These are phyloP conservation scores for Annulohypoxylon stygium DNA, from an alignment of 495 filamentous ascomycete genomes.

Conservation along the genomic window DNA sequence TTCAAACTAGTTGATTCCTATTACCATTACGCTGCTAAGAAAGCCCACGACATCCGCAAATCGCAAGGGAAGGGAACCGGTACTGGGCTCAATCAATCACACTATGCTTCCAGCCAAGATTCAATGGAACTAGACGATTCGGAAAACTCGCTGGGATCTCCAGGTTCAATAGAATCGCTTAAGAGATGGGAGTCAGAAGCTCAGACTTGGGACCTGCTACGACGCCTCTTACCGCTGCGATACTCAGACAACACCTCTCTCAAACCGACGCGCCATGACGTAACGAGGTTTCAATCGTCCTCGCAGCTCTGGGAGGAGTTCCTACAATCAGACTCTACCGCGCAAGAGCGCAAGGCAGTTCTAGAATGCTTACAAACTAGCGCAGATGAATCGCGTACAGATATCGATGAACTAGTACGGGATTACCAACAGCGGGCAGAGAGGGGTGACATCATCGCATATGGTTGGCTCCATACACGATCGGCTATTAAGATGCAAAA, in stretches of 20 bases:
- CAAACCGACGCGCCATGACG: constrained; percentile 48
- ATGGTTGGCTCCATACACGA: constrained; percentile 93
- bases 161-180: constrained; percentile 53
- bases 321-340: constrained; percentile 59
- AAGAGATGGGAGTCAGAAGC: constrained; percentile 70
- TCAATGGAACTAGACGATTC: constrained; percentile 71
- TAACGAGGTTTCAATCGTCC: constrained; percentile 52
- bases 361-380: constrained; percentile 86
- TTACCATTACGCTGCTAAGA: constrained; percentile 56
- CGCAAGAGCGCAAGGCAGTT: constrained; percentile 78
- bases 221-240: constrained; percentile 67
- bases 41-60: constrained; percentile 55
- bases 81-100: constrained; percentile 52
- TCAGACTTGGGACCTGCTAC: constrained; percentile 90
- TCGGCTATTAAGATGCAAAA: constrained; percentile 91
- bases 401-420: constrained; percentile 80
- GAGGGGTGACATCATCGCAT: constrained; percentile 75
- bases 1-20: constrained; percentile 61
- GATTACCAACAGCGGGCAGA: constrained; percentile 77
- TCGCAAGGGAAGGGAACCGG: constrained; percentile 43
- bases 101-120: constrained; percentile 68
- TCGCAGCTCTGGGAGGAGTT: constrained; percentile 62
- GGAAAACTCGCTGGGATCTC: constrained; percentile 54
- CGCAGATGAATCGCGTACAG: constrained; percentile 70
- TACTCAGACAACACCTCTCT: constrained; percentile 54